Evolutionary conservation across 352 stramenopile genomes (phyloP), one percentile per base, ranked within the genome.

Genomic region (Phytophthora chlamydospora): DNA sequence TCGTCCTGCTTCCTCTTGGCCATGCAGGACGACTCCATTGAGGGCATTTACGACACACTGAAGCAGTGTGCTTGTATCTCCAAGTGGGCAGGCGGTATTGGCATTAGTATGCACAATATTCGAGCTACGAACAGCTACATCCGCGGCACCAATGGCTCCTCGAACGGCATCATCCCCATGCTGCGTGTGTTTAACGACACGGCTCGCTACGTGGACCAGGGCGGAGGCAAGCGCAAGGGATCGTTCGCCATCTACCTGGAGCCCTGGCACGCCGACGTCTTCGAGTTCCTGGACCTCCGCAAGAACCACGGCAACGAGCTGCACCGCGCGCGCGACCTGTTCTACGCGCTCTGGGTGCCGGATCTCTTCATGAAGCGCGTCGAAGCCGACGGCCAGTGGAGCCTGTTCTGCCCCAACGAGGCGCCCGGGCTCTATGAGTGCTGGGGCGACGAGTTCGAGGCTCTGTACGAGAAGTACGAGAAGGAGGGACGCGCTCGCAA

Each of bases 161-260:
- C 95, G 21, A 99, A 99, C 66, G 98, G 98, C 12, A 98, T 99
- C 66, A 97, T 99, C 27, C 98, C 98, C 24, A 99, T 99, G 98
- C 82, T 99, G 33, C 87, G 98, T n/a, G 98, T 99, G 40, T 99
- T 99, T 74, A 99, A 99, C 82, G 98, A 99, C 80, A 99, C 98
- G 21, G 97, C 97, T 0, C 88, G 98, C 13, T 99, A 99, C 76
- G 98, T 99, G 44, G 97, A 99, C 79, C 98, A 99, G 78, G 96
- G 96, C 34, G 96, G 96, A 48, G 96, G 97, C 64, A 98, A 99
- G 71, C 85, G 97, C 47, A 99, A 99, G 83, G 98, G 98, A 16
- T 98, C 86, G 14, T 99, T 99, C 69, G 97, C 97, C 14, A 97
- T 99, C 21, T 99, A 99, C 84, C 74, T 99, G 34, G 98, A 99